Evolutionary conservation across 192 early-diverging fungal species (phyloP), one percentile per base, ranked within the genome.

Genomic region (Pilaira anomala): DNA sequence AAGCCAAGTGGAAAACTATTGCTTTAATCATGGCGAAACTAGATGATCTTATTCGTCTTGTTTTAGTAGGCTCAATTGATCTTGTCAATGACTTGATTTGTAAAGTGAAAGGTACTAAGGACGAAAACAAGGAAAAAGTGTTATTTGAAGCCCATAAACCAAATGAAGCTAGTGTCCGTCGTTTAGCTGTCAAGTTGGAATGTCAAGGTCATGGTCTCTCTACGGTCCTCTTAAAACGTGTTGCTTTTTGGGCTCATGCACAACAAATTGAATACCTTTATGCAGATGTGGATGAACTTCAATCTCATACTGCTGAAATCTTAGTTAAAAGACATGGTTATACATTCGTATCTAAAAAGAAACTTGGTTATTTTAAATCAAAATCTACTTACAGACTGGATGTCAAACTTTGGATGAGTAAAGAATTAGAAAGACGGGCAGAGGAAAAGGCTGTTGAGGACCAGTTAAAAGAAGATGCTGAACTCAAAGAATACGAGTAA

Each of bases 161-260:
- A 2, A 71, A 76, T 46, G 74, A 76, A 53, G 74, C 67, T 3
- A 76, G 41, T 33, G 36, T 76, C 22, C 63, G 66, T 19, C 58
- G 74, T 1, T 54, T 69, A 33, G 74, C 74, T 21, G 54, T 76
- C 50, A 76, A 67, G 26, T 60, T 53, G 6, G 69, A 76, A 24
- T 76, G 60, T 55, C 74, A 76, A 28, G 46, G 40, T 28, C 65
- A 76, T 60, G 74, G 74, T n/a, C 56, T 76, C 7, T 71, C 74
- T 13, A 76, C 68, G 14, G 45, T 69, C 16, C 45, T 76, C 14
- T 39, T 76, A n/a, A 71, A 66, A 39, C 74, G 74, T 3, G 74
- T 66, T 28, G 60, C 61, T 44, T 62, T 70, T 16, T 71, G 68
- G 68, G 68, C 68, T 28, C 68, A 76, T 26, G 44, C 63, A 9